Percentiles rank a stretch among this genome's conserved stretches.
Conservation (phyloP, 208 protist species). For the Acanthamoeba sp. region DNA sequence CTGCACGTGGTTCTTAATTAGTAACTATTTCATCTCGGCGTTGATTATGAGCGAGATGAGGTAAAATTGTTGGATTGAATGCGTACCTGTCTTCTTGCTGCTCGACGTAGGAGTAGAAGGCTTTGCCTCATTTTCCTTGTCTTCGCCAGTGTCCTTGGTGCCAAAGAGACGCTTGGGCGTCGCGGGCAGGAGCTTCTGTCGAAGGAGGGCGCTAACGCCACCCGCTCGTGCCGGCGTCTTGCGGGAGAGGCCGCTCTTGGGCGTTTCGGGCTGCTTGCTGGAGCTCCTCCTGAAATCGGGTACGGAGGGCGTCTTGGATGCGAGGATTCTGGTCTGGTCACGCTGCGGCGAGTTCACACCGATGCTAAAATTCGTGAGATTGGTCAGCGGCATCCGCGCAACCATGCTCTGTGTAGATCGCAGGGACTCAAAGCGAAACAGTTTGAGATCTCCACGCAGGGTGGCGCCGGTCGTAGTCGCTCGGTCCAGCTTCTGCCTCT, state of each 20-base stretch:
- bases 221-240: neutral
- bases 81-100: neutral
- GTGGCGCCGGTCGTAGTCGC: conserved; percentile 14
- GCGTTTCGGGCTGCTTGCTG: conserved; percentile 10
- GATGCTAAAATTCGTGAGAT: neutral
- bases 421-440: neutral
- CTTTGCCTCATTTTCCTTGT: neutral
- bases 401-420: conserved; percentile 42
- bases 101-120: no score
- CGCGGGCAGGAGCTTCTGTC: neutral
- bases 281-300: neutral
- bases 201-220: neutral
- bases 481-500: conserved; percentile 9
- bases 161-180: conserved; percentile 45
- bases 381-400: neutral
- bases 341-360: neutral
- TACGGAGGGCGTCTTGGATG: neutral
- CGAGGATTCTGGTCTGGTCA: neutral
- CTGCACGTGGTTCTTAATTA: neutral
- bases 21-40: no score
- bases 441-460: conserved; percentile 47
- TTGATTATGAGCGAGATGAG: no score
- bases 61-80: neutral
- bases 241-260: neutral
- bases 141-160: neutral